Evolutionary conservation across 768 basidiomycete genomes (phyloP).

Genomic region (Tylopilus plumbeoviolaceoides): DNA sequence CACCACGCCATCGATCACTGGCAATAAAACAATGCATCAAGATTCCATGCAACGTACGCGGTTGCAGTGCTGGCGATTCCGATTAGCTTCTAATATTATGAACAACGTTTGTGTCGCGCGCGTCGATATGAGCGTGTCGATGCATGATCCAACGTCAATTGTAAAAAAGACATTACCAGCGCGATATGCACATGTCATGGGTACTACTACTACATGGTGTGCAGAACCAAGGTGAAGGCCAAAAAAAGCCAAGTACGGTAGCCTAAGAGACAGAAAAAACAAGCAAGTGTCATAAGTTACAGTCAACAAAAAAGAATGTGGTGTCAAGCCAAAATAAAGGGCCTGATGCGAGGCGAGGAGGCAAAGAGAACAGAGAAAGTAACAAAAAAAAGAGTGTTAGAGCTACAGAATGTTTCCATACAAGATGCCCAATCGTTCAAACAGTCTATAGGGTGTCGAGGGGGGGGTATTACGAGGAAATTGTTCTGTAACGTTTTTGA

Average conservation of each 20-base stretch:
- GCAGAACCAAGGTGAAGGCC: slow-evolving; percentile 1
- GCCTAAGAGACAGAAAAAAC: background rate
- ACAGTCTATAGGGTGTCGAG: slow-evolving; percentile 19
- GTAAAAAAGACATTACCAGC: background rate
- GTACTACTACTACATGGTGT: slow-evolving; percentile 27
- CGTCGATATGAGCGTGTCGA: background rate
- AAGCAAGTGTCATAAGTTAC: slow-evolving; percentile 23
- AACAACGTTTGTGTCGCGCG: too few relatives aligned
- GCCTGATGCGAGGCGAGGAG: background rate
- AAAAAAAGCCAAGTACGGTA: slow-evolving; percentile 5
- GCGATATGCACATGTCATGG: slow-evolving; percentile 17
- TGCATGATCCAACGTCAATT: background rate
- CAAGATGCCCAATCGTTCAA: slow-evolving; percentile 11
- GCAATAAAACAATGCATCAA: too few relatives aligned
- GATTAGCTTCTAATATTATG: too few relatives aligned
- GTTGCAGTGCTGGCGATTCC: background rate
- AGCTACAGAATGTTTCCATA: slow-evolving; percentile 25
- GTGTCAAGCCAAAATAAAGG: slow-evolving; percentile 1
- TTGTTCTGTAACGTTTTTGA: slow-evolving; percentile 8
- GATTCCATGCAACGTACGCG: background rate
- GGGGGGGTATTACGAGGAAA: slow-evolving; percentile 7
- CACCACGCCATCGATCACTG: too few relatives aligned
- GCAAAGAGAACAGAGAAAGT: background rate
- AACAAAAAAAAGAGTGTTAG: slow-evolving; percentile 17
- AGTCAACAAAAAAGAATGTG: slow-evolving; percentile 10